Conservation (phyloP, 1,139 yeast species). For the Pichia sp. region DNA sequence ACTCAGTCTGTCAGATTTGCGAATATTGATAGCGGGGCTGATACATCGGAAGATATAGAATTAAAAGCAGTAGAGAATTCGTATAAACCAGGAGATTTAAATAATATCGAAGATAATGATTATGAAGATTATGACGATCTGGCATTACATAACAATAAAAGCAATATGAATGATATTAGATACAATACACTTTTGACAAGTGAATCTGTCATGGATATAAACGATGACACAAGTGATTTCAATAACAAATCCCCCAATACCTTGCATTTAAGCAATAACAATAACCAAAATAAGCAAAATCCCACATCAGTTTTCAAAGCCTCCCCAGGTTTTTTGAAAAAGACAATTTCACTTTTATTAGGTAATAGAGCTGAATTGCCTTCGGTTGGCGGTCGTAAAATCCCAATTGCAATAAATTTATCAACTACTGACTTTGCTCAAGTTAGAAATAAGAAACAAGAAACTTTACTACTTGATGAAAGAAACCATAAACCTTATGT, state of each 20-base stretch:
- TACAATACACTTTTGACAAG: constrained; percentile 9
- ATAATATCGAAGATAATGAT: constrained; percentile 15
- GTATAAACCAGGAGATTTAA: constrained; percentile 23
- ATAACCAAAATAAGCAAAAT: constrained; percentile 2
- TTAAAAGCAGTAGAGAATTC: constrained; percentile 26
- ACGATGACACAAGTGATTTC: constrained; percentile 2
- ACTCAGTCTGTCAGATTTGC: constrained; percentile 1
- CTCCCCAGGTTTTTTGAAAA: constrained; percentile 8
- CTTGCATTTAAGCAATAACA: constrained; percentile 5
- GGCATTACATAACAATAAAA: constrained; percentile 3
- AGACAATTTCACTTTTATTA: constrained; percentile 30
- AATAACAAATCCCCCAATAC: neutral
- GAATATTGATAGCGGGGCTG: neutral
- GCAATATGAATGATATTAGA: neutral
- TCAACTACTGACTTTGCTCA: constrained; percentile 24
- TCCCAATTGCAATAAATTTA: constrained; percentile 54
- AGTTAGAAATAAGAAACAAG: constrained; percentile 14
- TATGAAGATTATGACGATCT: constrained; percentile 17
- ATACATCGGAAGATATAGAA: constrained; percentile 26
- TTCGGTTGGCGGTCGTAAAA: constrained; percentile 62
- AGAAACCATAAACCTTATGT: constrained; percentile 58
- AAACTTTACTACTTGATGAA: constrained; percentile 50
- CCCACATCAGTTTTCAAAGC: neutral
- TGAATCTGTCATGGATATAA: constrained; percentile 27
- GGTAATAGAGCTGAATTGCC: constrained; percentile 43